Percentiles rank a stretch among this genome's conserved stretches.
Conservation (phyloP, 331 rosid species). For the Prunus yedoensis region DNA sequence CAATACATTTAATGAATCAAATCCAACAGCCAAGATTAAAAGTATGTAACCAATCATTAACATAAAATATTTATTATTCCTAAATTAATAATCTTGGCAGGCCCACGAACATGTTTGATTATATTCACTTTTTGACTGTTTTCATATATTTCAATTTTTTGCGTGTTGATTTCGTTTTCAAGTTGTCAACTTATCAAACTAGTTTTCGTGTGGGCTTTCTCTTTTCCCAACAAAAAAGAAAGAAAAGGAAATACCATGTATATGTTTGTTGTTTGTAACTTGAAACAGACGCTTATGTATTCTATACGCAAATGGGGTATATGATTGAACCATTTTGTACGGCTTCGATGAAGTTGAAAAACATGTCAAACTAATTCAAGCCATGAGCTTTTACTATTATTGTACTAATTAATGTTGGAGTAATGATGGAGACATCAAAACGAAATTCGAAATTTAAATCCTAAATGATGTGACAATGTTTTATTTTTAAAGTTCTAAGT, state of each 20-base stretch:
- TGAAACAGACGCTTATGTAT: too few species aligned
- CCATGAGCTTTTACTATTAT: neutral
- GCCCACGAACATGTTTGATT: neutral
- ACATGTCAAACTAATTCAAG: neutral
- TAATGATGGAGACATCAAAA: too few species aligned
- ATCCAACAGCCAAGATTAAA: too few species aligned
- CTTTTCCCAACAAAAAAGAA: neutral
- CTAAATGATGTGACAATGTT: too few species aligned
- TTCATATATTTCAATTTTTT: neutral
- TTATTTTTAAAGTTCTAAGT: too few species aligned
- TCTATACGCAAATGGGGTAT: neutral
- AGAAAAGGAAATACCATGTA: neutral
- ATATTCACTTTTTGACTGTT: neutral
- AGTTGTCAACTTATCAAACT: neutral
- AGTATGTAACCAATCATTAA: fast-evolving
- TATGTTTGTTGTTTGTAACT: too few species aligned
- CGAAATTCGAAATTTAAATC: too few species aligned
- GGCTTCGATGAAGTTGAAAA: neutral
- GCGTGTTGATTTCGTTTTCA: neutral
- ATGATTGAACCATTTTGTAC: neutral
- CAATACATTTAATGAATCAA: too few species aligned
- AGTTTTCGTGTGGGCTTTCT: neutral
- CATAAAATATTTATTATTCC: too few species aligned
- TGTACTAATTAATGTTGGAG: too few species aligned
- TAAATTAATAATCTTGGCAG: neutral